These are phyloP conservation scores for Hypoxylon lenormandii DNA, from an alignment of 495 filamentous ascomycete species.

Conservation along the genomic window DNA sequence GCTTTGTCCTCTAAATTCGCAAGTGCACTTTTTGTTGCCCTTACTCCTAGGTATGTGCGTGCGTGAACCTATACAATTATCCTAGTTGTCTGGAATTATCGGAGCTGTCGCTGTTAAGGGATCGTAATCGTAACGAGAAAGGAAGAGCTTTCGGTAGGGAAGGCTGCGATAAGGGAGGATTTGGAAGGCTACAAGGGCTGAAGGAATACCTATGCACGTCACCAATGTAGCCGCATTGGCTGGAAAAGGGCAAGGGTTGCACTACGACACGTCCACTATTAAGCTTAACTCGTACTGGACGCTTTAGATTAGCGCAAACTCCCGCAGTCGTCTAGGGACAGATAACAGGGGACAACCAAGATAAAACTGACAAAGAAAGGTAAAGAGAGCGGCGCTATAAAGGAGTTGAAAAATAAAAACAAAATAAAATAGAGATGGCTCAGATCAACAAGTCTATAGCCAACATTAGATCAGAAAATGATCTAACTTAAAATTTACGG, in stretches of 20 bases:
- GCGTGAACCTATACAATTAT: slow-evolving; percentile 6
- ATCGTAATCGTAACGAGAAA: slow-evolving; percentile 32
- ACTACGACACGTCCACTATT: slow-evolving; percentile 12
- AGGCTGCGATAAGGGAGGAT: slow-evolving; percentile 21
- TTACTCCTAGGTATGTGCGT: slow-evolving; percentile 11
- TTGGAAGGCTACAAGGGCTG: slow-evolving; percentile 11
- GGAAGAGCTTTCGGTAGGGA: slow-evolving; percentile 3
- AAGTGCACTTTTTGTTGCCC: not conserved
- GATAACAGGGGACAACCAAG: too few species aligned
- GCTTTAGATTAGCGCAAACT: too few species aligned
- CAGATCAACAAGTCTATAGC: too few species aligned
- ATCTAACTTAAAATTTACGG: too few species aligned
- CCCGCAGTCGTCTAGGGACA: too few species aligned
- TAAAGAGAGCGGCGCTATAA: too few species aligned
- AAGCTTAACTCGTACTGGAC: slow-evolving; percentile 3
- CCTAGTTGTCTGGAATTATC: slow-evolving; percentile 15
- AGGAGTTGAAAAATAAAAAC: too few species aligned
- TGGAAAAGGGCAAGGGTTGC: slow-evolving; percentile 12
- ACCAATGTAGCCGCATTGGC: slow-evolving; percentile 47
- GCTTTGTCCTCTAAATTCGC: slow-evolving; percentile 26
- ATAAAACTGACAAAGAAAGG: too few species aligned
- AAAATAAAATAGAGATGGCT: too few species aligned
- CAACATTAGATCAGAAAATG: too few species aligned
- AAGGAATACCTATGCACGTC: slow-evolving; percentile 35
- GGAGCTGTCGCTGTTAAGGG: slow-evolving; percentile 9